Evolutionary conservation across 345 rosid genomes (phyloP).

Genomic region (Boechera stricta): DNA sequence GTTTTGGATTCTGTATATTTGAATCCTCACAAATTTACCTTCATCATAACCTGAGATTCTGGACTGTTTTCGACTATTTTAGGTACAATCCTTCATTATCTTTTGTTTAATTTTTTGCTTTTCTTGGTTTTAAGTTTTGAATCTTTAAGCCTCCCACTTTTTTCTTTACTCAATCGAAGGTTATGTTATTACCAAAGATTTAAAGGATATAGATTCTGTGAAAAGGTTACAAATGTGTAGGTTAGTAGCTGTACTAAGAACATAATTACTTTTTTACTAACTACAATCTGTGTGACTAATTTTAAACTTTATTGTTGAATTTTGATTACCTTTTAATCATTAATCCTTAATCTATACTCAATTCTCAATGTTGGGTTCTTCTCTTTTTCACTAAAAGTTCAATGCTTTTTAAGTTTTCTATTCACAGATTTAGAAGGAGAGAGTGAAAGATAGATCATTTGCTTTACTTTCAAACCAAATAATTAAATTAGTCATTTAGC

Average conservation of each 20-base stretch:
- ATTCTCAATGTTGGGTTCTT: constrained; percentile 7
- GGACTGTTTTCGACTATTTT: constrained; percentile 3
- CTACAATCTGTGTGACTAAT: not conserved
- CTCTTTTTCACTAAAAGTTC: constrained; percentile 6
- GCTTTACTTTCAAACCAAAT: constrained; percentile 38
- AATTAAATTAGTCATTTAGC: constrained; percentile 8
- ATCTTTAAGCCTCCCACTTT: constrained; percentile 4
- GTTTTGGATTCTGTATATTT: not conserved
- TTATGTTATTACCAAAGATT: not conserved
- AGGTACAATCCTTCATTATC: constrained; percentile 34
- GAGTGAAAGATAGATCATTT: constrained; percentile 23
- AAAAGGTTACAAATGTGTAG: constrained; percentile 1
- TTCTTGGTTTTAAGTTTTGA: constrained; percentile 14
- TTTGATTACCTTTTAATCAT: constrained; percentile 19
- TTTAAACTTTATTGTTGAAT: constrained; percentile 9
- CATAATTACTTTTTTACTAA: constrained; percentile 33
- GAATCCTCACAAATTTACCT: not conserved
- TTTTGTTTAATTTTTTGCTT: not conserved
- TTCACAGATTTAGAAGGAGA: constrained; percentile 5
- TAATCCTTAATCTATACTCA: constrained; percentile 29
- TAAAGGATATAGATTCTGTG: constrained; percentile 15
- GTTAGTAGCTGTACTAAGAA: constrained; percentile 6
- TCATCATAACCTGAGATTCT: constrained; percentile 12
- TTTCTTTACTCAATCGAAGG: not conserved
- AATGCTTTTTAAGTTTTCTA: not conserved